phyloP scores from a whole-genome alignment of 495 filamentous ascomycete species.

The Neurospora sp. region DNA sequence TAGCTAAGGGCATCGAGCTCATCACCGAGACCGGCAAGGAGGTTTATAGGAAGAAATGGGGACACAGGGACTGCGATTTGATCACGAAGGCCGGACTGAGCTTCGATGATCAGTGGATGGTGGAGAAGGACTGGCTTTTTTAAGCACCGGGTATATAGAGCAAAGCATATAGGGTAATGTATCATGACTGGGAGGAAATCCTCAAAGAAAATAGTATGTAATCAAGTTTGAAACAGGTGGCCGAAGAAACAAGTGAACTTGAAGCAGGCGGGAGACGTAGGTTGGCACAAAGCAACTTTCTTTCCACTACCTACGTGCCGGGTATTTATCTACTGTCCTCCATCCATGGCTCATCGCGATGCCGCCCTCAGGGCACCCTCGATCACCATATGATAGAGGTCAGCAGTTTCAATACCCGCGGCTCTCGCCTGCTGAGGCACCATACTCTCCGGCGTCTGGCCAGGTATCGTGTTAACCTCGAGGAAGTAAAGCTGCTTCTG shows the following conservation, averaged over 20 bases:
- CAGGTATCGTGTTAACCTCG: neutral
- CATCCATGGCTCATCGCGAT: neutral
- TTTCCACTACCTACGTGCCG: neutral
- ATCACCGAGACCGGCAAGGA: constrained; percentile 41
- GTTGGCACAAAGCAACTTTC: neutral
- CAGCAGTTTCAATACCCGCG: neutral
- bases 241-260: neutral
- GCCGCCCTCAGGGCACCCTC: neutral
- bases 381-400: neutral
- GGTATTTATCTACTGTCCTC: neutral
- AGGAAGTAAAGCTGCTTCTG: neutral
- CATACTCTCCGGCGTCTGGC: neutral
- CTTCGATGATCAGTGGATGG: constrained; percentile 41
- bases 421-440: neutral
- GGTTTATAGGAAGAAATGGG: constrained; percentile 47
- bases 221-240: neutral
- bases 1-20: constrained; percentile 40
- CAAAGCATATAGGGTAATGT: neutral
- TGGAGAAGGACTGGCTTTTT: constrained; percentile 29
- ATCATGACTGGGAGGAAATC: neutral
- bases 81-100: constrained; percentile 25
- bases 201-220: neutral
- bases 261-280: neutral
- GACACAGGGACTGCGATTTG: constrained; percentile 41
- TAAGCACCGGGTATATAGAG: neutral